These are phyloP conservation scores for Scedosporium aurantiacum DNA, from an alignment of 2,329 filamentous ascomycete species.

Conservation along the genomic window DNA sequence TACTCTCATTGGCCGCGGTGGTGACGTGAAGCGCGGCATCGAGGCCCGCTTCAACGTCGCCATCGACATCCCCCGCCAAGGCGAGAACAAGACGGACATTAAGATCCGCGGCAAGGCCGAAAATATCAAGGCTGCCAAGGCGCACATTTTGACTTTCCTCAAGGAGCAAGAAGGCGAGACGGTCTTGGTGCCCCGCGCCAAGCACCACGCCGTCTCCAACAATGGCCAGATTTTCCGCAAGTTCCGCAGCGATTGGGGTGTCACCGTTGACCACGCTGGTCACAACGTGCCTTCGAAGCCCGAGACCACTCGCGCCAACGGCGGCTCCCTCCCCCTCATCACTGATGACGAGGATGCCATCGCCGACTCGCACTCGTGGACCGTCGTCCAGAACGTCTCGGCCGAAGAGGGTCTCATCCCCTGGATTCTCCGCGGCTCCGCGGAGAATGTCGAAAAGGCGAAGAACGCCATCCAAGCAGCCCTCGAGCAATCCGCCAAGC, in stretches of 20 bases:
- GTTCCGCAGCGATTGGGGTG: constrained; percentile 73
- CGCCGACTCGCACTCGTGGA: constrained; percentile 70
- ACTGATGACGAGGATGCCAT: constrained; percentile 66
- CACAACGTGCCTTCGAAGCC: constrained; percentile 64
- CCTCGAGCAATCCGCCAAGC: constrained; percentile 59
- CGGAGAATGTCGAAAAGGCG: constrained; percentile 73
- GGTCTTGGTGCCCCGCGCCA: constrained; percentile 66
- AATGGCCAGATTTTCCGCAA: constrained; percentile 90
- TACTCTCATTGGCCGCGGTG: constrained; percentile 80
- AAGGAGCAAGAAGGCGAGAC: constrained; percentile 86
- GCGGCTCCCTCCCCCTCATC: constrained; percentile 70
- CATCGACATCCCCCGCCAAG: constrained; percentile 85
- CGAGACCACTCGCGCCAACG: constrained; percentile 43
- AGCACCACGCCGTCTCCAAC: constrained; percentile 78
- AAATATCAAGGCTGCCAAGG: constrained; percentile 76
- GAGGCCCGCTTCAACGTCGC: constrained; percentile 79
- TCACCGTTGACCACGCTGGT: constrained; percentile 85
- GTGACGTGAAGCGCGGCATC: constrained; percentile 73
- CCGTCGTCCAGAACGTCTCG: constrained; percentile 54
- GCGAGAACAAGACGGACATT: constrained; percentile 70
- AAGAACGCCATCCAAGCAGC: constrained; percentile 63
- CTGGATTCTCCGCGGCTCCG: constrained; percentile 74
- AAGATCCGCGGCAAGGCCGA: constrained; percentile 72
- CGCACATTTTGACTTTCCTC: constrained; percentile 65
- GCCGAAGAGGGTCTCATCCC: constrained; percentile 65